Conservation (phyloP, 257 asterid species). For the Solanum megistacrolobum region DNA sequence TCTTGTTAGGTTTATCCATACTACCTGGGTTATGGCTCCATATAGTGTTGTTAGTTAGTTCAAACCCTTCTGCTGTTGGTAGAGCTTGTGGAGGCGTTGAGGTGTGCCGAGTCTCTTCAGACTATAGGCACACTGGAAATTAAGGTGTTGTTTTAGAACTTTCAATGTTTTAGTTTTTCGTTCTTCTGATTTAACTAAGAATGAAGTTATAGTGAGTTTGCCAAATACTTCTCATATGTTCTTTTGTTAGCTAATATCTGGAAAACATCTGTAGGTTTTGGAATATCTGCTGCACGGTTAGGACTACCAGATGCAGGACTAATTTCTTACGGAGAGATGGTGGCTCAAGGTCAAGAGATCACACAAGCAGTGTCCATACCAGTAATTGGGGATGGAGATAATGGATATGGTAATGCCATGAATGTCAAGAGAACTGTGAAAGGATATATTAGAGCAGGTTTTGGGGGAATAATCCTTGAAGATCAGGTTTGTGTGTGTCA, state of each 20-base stretch:
- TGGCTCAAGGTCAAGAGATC: slow-evolving; percentile 72
- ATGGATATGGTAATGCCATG: slow-evolving; percentile 95
- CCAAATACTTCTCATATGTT: slow-evolving; percentile 12
- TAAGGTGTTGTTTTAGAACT: neutral
- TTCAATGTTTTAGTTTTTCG: neutral
- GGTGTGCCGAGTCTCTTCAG: neutral
- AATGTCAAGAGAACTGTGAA: slow-evolving; percentile 85
- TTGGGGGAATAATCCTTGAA: slow-evolving; percentile 89
- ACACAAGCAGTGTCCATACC: slow-evolving; percentile 81
- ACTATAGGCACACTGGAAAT: neutral
- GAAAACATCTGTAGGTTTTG: slow-evolving; percentile 47
- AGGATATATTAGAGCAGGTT: slow-evolving; percentile 82
- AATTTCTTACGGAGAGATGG: slow-evolving; percentile 89
- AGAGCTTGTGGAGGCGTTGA: neutral
- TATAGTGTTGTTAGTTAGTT: neutral
- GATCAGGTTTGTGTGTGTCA: slow-evolving; percentile 55
- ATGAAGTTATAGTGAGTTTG: neutral
- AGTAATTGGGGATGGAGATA: slow-evolving; percentile 88
- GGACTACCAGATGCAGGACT: slow-evolving; percentile 92
- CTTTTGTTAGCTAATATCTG: neutral
- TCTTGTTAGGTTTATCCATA: neutral
- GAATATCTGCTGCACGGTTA: slow-evolving; percentile 84
- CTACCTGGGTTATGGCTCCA: neutral
- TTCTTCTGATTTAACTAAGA: neutral
- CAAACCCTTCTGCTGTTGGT: neutral